A percentile compares a stretch with the other conserved stretches of the same genome.
These are phyloP conservation scores for Coemansia reversa DNA, from an alignment of 192 early-diverging fungal species.

Conservation along the genomic window DNA sequence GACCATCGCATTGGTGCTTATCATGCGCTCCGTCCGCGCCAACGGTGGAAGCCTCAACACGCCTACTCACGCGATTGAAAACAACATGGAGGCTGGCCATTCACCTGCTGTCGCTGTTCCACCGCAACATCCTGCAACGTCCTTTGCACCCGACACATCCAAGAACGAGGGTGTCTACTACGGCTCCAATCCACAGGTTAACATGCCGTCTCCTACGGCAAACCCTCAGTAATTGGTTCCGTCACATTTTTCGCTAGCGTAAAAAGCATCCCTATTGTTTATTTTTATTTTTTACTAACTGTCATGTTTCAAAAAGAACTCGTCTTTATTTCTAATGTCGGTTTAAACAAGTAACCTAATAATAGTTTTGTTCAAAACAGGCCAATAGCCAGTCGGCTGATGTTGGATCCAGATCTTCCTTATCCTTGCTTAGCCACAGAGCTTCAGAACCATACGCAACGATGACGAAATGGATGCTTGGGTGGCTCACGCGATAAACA, in stretches of 20 bases:
- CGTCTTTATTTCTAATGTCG: not conserved
- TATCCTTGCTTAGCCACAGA: not conserved
- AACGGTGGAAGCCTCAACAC: constrained; percentile 26
- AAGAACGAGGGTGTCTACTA: constrained; percentile 35
- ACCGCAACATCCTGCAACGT: constrained; percentile 18
- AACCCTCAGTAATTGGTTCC: not conserved
- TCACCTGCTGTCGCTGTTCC: constrained; percentile 11
- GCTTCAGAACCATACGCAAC: not conserved
- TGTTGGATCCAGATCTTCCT: not conserved
- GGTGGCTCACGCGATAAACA: not conserved
- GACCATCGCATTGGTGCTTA: constrained; percentile 13
- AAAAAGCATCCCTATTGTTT: constrained; percentile 9
- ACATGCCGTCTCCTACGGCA: constrained; percentile 29
- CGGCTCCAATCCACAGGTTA: constrained; percentile 32
- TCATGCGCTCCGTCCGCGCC: constrained; percentile 19
- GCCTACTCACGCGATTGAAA: constrained; percentile 22
- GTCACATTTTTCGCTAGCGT: not conserved
- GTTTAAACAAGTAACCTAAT: not conserved
- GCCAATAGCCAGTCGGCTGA: not conserved
- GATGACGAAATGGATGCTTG: not conserved
- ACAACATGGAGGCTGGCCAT: constrained; percentile 9
- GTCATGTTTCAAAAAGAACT: not conserved
- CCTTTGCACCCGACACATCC: constrained; percentile 14
- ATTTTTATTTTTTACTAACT: constrained; percentile 5
- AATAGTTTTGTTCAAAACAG: not conserved